These are phyloP conservation scores for Pseudonitzschia delicatissima DNA, from an alignment of 108 stramenopile species.

Conservation along the genomic window DNA sequence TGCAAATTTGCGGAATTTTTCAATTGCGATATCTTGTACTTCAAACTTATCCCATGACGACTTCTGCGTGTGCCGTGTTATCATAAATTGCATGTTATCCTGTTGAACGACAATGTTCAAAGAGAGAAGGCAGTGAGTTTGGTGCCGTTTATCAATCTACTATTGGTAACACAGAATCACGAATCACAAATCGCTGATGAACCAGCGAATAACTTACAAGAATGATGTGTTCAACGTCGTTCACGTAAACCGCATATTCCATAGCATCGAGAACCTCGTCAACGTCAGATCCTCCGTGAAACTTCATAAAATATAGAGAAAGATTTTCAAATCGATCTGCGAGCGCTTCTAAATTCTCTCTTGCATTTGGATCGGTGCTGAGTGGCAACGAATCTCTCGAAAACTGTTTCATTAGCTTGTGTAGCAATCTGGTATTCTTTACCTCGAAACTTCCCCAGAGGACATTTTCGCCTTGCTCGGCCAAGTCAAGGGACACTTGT, in stretches of 20 bases:
- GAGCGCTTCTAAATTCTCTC: constrained; percentile 49
- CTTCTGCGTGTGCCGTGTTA: constrained; percentile 44
- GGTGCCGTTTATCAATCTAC: background rate
- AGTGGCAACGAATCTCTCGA: constrained; percentile 62
- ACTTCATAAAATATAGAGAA: constrained; percentile 92
- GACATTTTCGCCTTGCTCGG: constrained; percentile 85
- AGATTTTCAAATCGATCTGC: constrained; percentile 86
- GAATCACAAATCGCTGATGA: background rate
- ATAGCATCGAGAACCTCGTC: constrained; percentile 95
- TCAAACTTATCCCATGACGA: constrained; percentile 80
- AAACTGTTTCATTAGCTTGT: constrained; percentile 92
- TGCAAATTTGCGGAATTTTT: constrained; percentile 96
- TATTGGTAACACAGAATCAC: background rate
- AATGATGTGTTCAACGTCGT: constrained; percentile 87
- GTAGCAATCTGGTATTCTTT: constrained; percentile 87
- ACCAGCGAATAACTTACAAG: constrained; percentile 8
- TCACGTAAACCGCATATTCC: constrained; percentile 93
- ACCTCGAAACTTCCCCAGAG: constrained; percentile 98
- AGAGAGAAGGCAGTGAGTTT: background rate
- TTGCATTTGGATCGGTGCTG: constrained; percentile 34
- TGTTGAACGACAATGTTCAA: constrained; percentile 28
- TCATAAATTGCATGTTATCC: constrained; percentile 99
- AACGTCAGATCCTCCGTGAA: constrained; percentile 92
- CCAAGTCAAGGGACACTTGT: constrained; percentile 90
- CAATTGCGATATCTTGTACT: constrained; percentile 91